These are phyloP conservation scores for Blastobotrys niveus DNA, from an alignment of 1,139 yeast species.

Conservation along the genomic window DNA sequence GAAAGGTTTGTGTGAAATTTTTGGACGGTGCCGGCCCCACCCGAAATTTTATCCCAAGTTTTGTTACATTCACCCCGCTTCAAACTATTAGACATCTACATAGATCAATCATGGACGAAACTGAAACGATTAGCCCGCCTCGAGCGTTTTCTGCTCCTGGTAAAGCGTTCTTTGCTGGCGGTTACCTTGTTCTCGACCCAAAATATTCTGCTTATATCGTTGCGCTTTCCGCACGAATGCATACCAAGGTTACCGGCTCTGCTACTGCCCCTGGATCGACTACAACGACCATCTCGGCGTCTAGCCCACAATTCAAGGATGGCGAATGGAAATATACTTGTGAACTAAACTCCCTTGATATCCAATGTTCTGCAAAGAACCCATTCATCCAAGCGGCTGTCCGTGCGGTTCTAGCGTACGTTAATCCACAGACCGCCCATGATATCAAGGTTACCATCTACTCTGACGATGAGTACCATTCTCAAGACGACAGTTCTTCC, in stretches of 20 bases:
- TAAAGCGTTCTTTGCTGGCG: constrained; percentile 90
- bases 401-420: constrained; percentile 49
- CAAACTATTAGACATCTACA: no score
- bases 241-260: constrained; percentile 49
- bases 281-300: constrained; percentile 39
- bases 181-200: constrained; percentile 83
- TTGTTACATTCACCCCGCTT: no score
- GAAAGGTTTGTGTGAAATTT: no score
- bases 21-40: no score
- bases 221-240: constrained; percentile 87
- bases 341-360: constrained; percentile 3
- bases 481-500: constrained; percentile 45
- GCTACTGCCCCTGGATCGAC: background rate
- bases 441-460: constrained; percentile 53
- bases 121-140: no score
- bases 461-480: constrained; percentile 88
- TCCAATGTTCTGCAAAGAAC: constrained; percentile 36
- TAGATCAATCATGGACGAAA: no score
- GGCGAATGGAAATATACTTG: constrained; percentile 64
- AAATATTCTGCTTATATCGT: constrained; percentile 70
- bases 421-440: constrained; percentile 31
- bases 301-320: constrained; percentile 72
- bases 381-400: constrained; percentile 75
- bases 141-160: constrained; percentile 85
- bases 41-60: no score